phyloP scores from a whole-genome alignment of 1,284 basidiomycete genomes.

The Irpex sp. region DNA sequence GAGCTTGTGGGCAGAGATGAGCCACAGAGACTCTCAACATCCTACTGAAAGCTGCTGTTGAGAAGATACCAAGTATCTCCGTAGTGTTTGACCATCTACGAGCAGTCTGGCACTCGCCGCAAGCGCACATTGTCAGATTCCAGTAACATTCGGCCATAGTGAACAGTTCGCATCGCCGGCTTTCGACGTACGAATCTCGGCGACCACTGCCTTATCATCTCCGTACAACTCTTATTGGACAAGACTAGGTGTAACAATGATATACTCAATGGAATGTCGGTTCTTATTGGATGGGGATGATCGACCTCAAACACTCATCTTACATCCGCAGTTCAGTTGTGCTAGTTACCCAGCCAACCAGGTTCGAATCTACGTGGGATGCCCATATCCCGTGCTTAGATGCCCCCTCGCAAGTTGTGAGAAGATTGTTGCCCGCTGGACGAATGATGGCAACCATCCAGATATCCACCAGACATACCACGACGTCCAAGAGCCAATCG shows the following conservation, averaged over 20 bases:
- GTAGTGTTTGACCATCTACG: not conserved
- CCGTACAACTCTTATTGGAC: not conserved
- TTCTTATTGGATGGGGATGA: not conserved
- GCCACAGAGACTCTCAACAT: too few relatives aligned
- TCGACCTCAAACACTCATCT: not conserved
- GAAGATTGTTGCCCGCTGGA: conserved; percentile 1
- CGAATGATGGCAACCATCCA: conserved; percentile 3
- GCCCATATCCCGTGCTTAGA: not conserved
- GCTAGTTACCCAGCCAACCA: conserved; percentile 2
- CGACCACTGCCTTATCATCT: not conserved
- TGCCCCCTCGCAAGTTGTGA: not conserved
- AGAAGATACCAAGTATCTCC: not conserved
- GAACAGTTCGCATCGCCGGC: not conserved
- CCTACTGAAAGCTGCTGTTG: too few relatives aligned
- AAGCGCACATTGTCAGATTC: not conserved
- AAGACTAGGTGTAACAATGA: not conserved
- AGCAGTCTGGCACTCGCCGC: not conserved
- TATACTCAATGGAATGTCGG: not conserved
- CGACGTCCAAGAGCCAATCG: too few relatives aligned
- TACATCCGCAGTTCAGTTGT: not conserved
- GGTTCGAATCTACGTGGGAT: not conserved
- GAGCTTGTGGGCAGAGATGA: too few relatives aligned
- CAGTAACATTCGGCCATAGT: not conserved
- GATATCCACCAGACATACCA: not conserved
- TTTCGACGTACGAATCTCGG: not conserved